A percentile compares a stretch with the other conserved stretches of the same genome.
Conservation (phyloP, 2,329 filamentous ascomycete species). For the Claviceps lovelessii region DNA sequence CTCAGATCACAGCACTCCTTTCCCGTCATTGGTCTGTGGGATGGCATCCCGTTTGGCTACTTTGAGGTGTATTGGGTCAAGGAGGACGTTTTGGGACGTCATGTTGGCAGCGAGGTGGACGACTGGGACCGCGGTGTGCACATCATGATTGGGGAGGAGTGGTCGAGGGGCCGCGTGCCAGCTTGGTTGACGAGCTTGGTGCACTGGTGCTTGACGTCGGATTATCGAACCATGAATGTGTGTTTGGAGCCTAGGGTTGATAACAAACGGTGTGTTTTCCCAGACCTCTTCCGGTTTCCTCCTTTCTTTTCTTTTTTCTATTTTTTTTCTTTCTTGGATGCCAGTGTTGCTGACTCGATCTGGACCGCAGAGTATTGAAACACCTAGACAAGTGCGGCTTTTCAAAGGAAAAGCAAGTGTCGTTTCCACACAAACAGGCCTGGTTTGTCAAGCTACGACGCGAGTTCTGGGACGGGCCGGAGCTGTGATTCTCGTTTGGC, state of each 20-base stretch:
- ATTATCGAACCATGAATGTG: slow-evolving; percentile 68
- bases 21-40: slow-evolving; percentile 85
- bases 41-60: slow-evolving; percentile 88
- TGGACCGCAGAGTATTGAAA: slow-evolving; percentile 15
- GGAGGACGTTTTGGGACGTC: slow-evolving; percentile 64
- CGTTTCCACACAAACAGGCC: slow-evolving; percentile 84
- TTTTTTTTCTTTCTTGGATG: not conserved
- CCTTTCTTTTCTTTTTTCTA: not conserved
- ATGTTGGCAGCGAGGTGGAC: slow-evolving; percentile 49
- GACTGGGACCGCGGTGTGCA: slow-evolving; percentile 87
- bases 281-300: not conserved
- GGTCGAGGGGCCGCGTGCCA: slow-evolving; percentile 69
- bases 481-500: slow-evolving; percentile 24
- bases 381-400: slow-evolving; percentile 68
- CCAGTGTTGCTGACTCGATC: not conserved
- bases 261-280: slow-evolving; percentile 57
- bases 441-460: slow-evolving; percentile 70
- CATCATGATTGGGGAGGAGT: slow-evolving; percentile 79
- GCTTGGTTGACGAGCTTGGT: slow-evolving; percentile 74
- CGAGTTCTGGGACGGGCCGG: slow-evolving; percentile 65
- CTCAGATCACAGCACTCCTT: slow-evolving; percentile 64
- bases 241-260: slow-evolving; percentile 84
- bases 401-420: slow-evolving; percentile 70
- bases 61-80: slow-evolving; percentile 99
- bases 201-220: slow-evolving; percentile 70